phyloP scores from a whole-genome alignment of 2,329 filamentous ascomycete genomes.

The Calonectria multiphialidica region DNA sequence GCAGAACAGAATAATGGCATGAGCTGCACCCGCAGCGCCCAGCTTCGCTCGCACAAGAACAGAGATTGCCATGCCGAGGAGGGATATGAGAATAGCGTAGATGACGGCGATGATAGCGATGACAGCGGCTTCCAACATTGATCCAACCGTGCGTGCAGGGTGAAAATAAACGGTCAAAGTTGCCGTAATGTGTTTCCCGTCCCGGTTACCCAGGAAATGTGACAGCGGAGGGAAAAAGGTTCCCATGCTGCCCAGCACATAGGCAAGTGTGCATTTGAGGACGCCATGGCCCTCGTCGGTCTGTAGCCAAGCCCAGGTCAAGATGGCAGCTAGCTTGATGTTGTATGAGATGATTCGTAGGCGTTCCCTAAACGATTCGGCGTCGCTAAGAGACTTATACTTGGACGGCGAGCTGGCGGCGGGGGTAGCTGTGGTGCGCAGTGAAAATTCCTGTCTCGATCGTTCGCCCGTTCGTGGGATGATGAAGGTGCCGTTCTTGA shows the following conservation, averaged over 20 bases:
- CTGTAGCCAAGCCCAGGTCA: conserved; percentile 67
- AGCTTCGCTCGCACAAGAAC: conserved; percentile 79
- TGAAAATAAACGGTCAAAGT: conserved; percentile 97
- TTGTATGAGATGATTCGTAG: conserved; percentile 51
- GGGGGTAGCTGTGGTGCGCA: conserved; percentile 65
- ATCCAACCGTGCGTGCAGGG: conserved; percentile 85
- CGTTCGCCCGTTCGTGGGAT: conserved; percentile 89
- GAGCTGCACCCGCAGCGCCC: conserved; percentile 77
- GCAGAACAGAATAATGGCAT: conserved; percentile 82
- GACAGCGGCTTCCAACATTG: conserved; percentile 87
- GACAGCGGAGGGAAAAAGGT: conserved; percentile 85
- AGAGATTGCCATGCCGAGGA: conserved; percentile 90
- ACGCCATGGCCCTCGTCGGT: conserved; percentile 84
- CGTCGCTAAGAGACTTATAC: conserved; percentile 34
- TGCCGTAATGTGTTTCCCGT: conserved; percentile 94
- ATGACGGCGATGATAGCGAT: conserved; percentile 82
- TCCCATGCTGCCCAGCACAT: conserved; percentile 86
- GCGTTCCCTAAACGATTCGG: conserved; percentile 51
- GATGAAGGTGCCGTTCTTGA: conserved; percentile 89
- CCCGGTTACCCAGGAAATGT: conserved; percentile 81
- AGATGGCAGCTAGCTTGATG: conserved; percentile 55
- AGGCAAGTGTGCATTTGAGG: conserved; percentile 91
- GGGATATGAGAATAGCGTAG: conserved; percentile 77
- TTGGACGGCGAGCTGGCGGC: conserved; percentile 27
- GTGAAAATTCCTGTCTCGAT: conserved; percentile 81